Conservation (phyloP, 345 rosid species). For the Acer campestre region DNA sequence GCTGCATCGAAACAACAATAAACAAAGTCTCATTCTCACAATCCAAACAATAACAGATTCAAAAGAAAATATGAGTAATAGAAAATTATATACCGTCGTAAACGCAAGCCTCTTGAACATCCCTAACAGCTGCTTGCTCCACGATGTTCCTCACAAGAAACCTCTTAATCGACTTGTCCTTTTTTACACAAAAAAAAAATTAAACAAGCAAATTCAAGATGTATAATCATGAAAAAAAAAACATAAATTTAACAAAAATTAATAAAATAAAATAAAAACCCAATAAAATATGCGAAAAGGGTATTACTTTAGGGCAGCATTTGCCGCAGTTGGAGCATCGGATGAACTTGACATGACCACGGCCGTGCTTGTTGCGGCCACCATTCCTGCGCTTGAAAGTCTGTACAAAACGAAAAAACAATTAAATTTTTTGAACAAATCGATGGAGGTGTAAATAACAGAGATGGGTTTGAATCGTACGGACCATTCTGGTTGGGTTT, state of each 20-base stretch:
- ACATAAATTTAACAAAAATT: not conserved
- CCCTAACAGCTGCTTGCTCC: slow-evolving; percentile 90
- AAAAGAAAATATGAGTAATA: no score
- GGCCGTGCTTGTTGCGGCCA: slow-evolving; percentile 95
- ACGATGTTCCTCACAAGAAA: slow-evolving; percentile 90
- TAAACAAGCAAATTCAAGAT: not conserved
- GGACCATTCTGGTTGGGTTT: not conserved
- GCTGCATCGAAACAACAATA: slow-evolving; percentile 27
- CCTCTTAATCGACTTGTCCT: slow-evolving; percentile 92
- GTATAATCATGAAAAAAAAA: not conserved
- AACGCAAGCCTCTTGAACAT: slow-evolving; percentile 86
- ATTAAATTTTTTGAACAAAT: not conserved
- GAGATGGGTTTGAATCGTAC: not conserved
- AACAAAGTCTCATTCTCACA: not conserved
- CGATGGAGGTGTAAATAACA: not conserved
- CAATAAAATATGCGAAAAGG: not conserved
- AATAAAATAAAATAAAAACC: not conserved
- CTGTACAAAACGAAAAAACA: slow-evolving; percentile 26
- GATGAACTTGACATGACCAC: slow-evolving; percentile 84
- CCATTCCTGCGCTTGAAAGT: slow-evolving; percentile 95
- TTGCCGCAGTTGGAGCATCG: slow-evolving; percentile 98
- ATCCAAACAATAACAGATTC: not conserved
- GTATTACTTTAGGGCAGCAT: slow-evolving; percentile 78
- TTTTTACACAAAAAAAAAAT: not conserved
- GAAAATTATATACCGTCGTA: slow-evolving; percentile 51